Base-by-base conservation (phyloP, 257 asterid genomes). In the Nicotiana benthamiana region DNA sequence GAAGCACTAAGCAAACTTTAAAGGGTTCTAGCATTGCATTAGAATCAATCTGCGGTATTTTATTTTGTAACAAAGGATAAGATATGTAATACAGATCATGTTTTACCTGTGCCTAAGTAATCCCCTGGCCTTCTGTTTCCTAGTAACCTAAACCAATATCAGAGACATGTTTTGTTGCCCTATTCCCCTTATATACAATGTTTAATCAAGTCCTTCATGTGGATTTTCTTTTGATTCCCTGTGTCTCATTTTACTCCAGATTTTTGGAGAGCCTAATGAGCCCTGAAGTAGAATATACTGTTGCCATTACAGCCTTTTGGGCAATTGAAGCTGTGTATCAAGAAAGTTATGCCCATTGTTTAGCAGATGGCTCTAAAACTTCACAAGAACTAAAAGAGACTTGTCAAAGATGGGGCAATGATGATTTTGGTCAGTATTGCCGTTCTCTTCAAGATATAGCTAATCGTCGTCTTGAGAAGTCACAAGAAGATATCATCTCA, bases 301-400 rank as follows among this genome's bases (percentile, higher is more conserved):
- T 86, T 80, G 94, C 95, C 75, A 62, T 92, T 70, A 86, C 93
- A 18, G 92, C 95, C 30, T 90, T 94, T 80, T 94, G 98, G 98
- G 95, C 90, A 0, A 89, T 94, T 48, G 98, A 93, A 86, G 83
- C 88, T 16, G 97, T 93, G 75, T 94, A 94, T 82, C 98, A 91
- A 62, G 92, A 91, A 43, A 93, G 98, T 90, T 95, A 90, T 83
- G 97, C 97, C 5, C 93, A 95, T 75, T 95, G 97, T 86, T 75
- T 93, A 75, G 90, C 91, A 80, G 90, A 90, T 4, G 93, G 84
- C 40, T 86, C 90, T 26, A 86, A 84, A 83, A 90, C 91, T 54
- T 94, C 90, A 15, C 86, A 88, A 18, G 95, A 89, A 82, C 93
- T 95, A 5, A 92, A 88, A 82, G 91, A 85, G 64, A 90, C 98